Conservation (phyloP, 2,329 filamentous ascomycete genomes). For the Pestalotiopsis sp. region DNA sequence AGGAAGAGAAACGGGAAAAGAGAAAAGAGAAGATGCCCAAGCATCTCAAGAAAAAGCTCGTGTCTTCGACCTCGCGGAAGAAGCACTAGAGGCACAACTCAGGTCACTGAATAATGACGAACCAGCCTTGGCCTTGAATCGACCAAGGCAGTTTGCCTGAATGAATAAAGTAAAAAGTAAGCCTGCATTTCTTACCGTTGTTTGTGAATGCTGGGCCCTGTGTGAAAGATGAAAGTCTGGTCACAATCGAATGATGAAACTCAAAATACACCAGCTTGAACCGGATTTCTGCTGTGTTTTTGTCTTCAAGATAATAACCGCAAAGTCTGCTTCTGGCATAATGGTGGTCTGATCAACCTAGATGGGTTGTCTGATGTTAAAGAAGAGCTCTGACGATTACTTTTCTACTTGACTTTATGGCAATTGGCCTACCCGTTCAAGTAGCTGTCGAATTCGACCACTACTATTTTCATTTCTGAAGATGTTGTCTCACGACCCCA, state of each 20-base stretch:
- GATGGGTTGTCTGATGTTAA: conserved; percentile 51
- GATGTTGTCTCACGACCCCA: too few relatives aligned
- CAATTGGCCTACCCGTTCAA: too few relatives aligned
- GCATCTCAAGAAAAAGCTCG: conserved; percentile 87
- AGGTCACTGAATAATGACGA: not conserved
- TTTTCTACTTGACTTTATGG: not conserved
- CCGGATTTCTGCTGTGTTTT: conserved; percentile 26
- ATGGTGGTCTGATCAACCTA: conserved; percentile 38
- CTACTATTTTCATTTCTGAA: not conserved
- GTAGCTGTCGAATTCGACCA: not conserved
- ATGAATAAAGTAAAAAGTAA: not conserved
- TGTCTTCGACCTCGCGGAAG: conserved; percentile 63
- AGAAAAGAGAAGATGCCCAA: conserved; percentile 96
- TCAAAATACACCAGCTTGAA: conserved; percentile 20
- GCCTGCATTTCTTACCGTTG: not conserved
- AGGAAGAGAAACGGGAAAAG: conserved; percentile 94
- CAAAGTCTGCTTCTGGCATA: conserved; percentile 22
- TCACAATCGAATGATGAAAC: conserved; percentile 52
- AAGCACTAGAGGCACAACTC: conserved; percentile 53
- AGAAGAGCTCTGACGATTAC: conserved; percentile 62
- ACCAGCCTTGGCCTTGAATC: not conserved
- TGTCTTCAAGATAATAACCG: conserved; percentile 40
- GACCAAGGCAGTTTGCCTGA: not conserved
- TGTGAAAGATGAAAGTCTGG: not conserved
- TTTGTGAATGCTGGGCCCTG: not conserved